Base-by-base conservation (phyloP, 495 filamentous ascomycete genomes). In the Penicillium silybi region DNA sequence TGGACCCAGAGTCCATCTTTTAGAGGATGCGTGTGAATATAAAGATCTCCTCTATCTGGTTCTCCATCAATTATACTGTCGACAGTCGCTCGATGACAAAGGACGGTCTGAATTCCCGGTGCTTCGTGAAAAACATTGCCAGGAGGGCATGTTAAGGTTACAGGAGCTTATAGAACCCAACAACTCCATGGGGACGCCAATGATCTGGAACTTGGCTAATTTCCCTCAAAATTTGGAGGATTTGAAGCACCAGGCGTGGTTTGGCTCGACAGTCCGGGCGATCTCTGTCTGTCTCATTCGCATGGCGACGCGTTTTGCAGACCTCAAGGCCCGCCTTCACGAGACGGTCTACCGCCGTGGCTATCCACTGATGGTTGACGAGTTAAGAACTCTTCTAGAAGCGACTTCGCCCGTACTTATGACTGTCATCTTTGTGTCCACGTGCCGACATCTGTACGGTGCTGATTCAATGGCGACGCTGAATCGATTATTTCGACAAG, bases 51-150 rank as follows among this genome's bases (percentile, higher is more conserved):
- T 87, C 58, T 92, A 86, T 58, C 41, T 90, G 44, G 72, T 72
- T 10, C 60, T 89, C 5, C 88, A 92, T 66, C 86, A 89, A 53
- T 48, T 88, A 1, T 89, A 81, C 61, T 86, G 82, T 60, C 57
- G 79, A 13, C 11, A 17, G 23, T 79, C 75, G 71, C 37, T 48
- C 27, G 52, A 55, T 18, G n/a, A 37, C 26, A 51, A 37, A 2
- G 25, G 54, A 4, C 51, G 56, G 15, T 43, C 48, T 13, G 52
- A 62, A 32, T 53, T 68, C 18, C 39, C 44, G n/a, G 27, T 39
- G 3, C 22, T 67, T n/a, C 18, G 22, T 16, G n/a, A 34, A 0
- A 9, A 22, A n/a, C 2, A 6, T 13, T 56, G 34, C 34, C 34
- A 23, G n/a, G 2, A 9, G 18, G 57, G 52, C 7, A 3, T 59